Conservation (phyloP, 257 asterid genomes). For the Solanum okadae region DNA sequence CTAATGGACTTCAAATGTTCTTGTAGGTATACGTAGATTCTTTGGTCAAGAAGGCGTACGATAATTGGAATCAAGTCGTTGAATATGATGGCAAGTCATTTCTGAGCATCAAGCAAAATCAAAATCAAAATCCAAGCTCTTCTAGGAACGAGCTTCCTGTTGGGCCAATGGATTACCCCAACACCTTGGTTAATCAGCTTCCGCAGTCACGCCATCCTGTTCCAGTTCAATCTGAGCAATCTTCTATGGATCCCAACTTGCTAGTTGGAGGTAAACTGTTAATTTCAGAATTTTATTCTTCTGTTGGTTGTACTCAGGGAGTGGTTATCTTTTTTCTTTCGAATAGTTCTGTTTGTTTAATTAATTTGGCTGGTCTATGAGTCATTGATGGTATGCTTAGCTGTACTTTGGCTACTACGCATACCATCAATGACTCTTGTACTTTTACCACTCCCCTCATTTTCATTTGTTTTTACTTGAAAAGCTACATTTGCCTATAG, state of each 20-base stretch:
- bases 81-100: constrained; percentile 95
- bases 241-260: constrained; percentile 42
- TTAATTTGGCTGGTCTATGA: background rate
- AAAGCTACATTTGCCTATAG: background rate
- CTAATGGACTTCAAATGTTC: background rate
- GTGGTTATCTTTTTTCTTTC: background rate
- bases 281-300: background rate
- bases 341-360: background rate
- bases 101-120: constrained; percentile 55
- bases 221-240: constrained; percentile 37
- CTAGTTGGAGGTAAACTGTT: constrained; percentile 53
- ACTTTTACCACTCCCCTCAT: background rate
- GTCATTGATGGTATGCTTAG: background rate
- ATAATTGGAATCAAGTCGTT: constrained; percentile 81
- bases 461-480: background rate
- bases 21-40: constrained; percentile 73
- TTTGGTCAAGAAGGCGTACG: constrained; percentile 89
- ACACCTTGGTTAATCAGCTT: constrained; percentile 49
- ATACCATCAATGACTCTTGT: background rate
- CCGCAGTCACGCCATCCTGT: constrained; percentile 38
- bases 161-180: constrained; percentile 54
- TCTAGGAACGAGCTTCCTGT: constrained; percentile 38
- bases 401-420: background rate
- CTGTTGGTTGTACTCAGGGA: background rate
- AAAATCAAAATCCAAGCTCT: constrained; percentile 36